Conservation (phyloP, 2,329 filamentous ascomycete species). For the Coniochaeta sp. region DNA sequence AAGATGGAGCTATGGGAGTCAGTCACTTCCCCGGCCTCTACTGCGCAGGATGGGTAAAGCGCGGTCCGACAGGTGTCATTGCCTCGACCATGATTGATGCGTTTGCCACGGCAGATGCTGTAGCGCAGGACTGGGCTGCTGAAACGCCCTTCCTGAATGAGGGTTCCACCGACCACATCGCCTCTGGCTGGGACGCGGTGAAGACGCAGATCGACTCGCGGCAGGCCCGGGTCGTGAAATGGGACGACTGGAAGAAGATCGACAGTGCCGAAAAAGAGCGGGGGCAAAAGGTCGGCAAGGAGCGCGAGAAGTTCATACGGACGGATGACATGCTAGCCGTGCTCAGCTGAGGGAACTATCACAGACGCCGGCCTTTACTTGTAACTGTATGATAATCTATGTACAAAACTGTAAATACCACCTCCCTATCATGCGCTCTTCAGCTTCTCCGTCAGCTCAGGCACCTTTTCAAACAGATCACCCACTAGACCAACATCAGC, state of each 20-base stretch:
- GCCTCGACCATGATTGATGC: constrained; percentile 94
- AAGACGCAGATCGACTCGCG: constrained; percentile 44
- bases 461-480: constrained; percentile 91
- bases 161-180: constrained; percentile 2
- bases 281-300: constrained; percentile 63
- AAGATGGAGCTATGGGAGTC: constrained; percentile 26
- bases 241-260: constrained; percentile 80
- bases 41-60: constrained; percentile 94
- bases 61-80: constrained; percentile 90
- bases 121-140: constrained; percentile 66
- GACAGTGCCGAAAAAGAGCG: constrained; percentile 66
- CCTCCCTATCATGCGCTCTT: constrained; percentile 40
- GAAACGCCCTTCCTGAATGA: constrained; percentile 30
- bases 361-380: not conserved
- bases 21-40: constrained; percentile 64
- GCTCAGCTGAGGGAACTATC: constrained; percentile 25
- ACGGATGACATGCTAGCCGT: constrained; percentile 51
- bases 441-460: constrained; percentile 92
- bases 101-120: constrained; percentile 78
- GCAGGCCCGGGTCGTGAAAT: constrained; percentile 59
- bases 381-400: not conserved
- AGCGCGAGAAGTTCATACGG: constrained; percentile 62
- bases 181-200: constrained; percentile 69
- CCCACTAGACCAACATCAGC: constrained; percentile 94
- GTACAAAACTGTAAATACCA: not conserved